Conservation (phyloP, 208 protist genomes). For the Leishmania tropica region DNA sequence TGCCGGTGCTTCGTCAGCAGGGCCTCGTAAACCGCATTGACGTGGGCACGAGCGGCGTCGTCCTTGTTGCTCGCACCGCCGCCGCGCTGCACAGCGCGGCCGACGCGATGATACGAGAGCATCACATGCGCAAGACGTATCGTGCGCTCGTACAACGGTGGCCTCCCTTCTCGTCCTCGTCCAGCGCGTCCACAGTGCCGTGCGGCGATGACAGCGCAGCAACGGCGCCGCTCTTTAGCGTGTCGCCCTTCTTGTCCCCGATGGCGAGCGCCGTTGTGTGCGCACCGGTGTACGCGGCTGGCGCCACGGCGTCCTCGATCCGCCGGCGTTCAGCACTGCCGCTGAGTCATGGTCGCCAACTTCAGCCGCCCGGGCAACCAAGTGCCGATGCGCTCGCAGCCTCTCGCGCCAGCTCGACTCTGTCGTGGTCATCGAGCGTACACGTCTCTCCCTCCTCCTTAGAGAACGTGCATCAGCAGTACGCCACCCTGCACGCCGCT, state of each 20-base stretch:
- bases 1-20: conserved; percentile 65
- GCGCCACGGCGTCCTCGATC: conserved; percentile 11
- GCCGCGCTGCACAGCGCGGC: conserved; percentile 30
- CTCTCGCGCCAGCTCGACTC: not conserved
- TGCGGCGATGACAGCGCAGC: not conserved
- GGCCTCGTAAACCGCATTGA: conserved; percentile 88
- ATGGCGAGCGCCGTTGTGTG: conserved; percentile 6
- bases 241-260: conserved; percentile 26
- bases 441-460: not conserved
- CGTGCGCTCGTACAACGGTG: conserved; percentile 59
- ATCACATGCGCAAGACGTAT: conserved; percentile 60
- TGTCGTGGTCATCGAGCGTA: not conserved
- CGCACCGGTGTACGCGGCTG: conserved; percentile 27
- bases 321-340: not conserved
- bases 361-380: not conserved
- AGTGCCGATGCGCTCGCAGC: not conserved
- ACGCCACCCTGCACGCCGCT: conserved; percentile 16
- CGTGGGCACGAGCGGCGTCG: conserved; percentile 75
- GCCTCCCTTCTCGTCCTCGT: conserved; percentile 12
- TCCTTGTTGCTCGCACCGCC: conserved; percentile 47
- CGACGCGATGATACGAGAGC: conserved; percentile 43
- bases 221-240: conserved; percentile 15
- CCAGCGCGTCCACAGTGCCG: not conserved
- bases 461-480: conserved; percentile 4
- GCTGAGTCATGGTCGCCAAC: not conserved